Evolutionary conservation across 768 basidiomycete genomes (phyloP).

Genomic region (Kwoniella sp.): DNA sequence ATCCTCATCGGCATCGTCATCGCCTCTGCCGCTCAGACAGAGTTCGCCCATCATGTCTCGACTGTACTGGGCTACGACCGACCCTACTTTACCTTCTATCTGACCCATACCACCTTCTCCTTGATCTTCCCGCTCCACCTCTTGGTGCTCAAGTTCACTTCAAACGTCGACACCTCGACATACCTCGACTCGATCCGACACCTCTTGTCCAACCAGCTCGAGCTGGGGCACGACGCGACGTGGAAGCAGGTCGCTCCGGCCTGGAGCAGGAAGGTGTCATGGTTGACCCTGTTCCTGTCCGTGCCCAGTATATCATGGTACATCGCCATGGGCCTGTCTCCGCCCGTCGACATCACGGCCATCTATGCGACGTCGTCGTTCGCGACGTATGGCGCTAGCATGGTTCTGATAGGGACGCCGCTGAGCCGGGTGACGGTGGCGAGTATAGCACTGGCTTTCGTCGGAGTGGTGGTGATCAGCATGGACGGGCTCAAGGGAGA

Average conservation of each 20-base stretch:
- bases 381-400: constrained; percentile 82
- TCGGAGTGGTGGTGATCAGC: constrained; percentile 74
- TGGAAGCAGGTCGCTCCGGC: constrained; percentile 15
- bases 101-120: constrained; percentile 75
- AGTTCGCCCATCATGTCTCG: constrained; percentile 61
- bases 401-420: constrained; percentile 53
- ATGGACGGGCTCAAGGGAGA: constrained; percentile 57
- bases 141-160: constrained; percentile 56
- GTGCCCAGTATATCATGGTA: constrained; percentile 46
- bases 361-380: constrained; percentile 88
- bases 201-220: constrained; percentile 53
- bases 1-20: constrained; percentile 42
- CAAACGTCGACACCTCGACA: constrained; percentile 51
- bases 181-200: constrained; percentile 57
- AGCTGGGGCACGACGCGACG: neutral
- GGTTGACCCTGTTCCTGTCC: constrained; percentile 40
- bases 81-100: constrained; percentile 63
- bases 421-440: constrained; percentile 68
- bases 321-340: constrained; percentile 45
- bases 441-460: constrained; percentile 73
- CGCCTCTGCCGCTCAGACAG: constrained; percentile 44
- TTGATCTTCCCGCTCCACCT: constrained; percentile 81
- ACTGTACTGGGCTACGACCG: constrained; percentile 71
- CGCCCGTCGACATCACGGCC: constrained; percentile 73
- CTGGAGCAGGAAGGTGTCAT: constrained; percentile 25